Percentiles rank a stretch among this genome's conserved stretches.
Evolutionary conservation across 495 filamentous ascomycete species (phyloP).

Genomic region (Penicillium crystallinum): DNA sequence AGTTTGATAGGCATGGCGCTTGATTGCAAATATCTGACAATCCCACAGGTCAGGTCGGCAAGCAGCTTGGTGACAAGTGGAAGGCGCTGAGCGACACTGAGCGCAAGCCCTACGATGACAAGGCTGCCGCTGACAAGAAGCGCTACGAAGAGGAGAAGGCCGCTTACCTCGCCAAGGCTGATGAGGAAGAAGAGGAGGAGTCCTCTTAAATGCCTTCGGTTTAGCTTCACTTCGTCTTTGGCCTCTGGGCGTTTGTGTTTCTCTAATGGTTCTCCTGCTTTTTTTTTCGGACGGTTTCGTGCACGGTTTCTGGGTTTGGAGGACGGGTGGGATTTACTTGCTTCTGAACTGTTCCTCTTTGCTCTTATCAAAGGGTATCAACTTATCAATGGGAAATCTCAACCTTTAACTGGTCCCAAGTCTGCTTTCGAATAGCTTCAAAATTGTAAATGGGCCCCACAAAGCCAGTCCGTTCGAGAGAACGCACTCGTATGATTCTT

Average conservation of each 20-base stretch:
- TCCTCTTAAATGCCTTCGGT: conserved; percentile 37
- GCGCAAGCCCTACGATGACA: conserved; percentile 87
- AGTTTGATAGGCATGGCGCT: conserved; percentile 10
- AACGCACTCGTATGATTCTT: too few species aligned
- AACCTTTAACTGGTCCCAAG: conserved; percentile 14
- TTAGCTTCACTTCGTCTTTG: conserved; percentile 20
- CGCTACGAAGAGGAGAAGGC: conserved; percentile 97
- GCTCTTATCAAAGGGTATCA: conserved; percentile 23
- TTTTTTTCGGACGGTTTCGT: conserved; percentile 15
- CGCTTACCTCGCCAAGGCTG: conserved; percentile 60
- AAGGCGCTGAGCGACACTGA: conserved; percentile 89
- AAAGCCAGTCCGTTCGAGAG: background rate
- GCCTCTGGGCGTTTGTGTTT: conserved; percentile 35
- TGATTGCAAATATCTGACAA: conserved; percentile 8
- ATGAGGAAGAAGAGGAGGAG: conserved; percentile 51
- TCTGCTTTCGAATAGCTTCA: background rate
- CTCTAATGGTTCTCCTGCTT: conserved; percentile 32
- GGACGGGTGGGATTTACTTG: conserved; percentile 40
- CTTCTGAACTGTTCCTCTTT: conserved; percentile 23
- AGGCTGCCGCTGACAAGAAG: conserved; percentile 96
- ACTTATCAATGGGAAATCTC: conserved; percentile 32
- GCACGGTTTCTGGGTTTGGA: conserved; percentile 40
- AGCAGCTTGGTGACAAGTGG: conserved; percentile 95
- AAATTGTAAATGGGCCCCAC: background rate
- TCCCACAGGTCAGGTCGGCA: conserved; percentile 82